Evolutionary conservation across 371 early-diverging fungal genomes (phyloP), one percentile per base, ranked within the genome.

Genomic region (Mucor indicus): DNA sequence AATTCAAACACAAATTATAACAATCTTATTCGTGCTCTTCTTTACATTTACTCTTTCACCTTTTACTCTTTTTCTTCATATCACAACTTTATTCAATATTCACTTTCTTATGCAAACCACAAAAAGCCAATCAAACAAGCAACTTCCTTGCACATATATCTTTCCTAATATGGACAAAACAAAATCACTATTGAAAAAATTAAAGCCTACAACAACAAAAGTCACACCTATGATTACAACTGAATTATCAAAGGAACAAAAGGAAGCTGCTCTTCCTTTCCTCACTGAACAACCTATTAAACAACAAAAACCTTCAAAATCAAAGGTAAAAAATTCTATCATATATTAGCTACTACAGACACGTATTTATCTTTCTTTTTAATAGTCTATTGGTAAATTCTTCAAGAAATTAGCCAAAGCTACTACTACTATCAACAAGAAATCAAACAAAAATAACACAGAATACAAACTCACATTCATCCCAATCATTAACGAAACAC

Each of bases 201-300:
- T 48, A 12, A 25, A 40, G 16, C 12, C 24, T 37, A 10, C 27
- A 19, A n/a, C n/a, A n/a, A n/a, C n/a, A n/a, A n/a, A n/a, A n/a
- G n/a, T 25, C 36, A 15, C 36, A 17, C 19, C 16, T 23, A 22
- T n/a, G 19, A 37, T 21, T 8, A 38, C 48, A 29, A 29, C 21
- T 10, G 29, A 32, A 16, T 32, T 49, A 15, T 33, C 53, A 52
- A 21, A 29, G 38, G 53, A 29, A 15, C 52, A 51, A 51, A 51
- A 51, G 21, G 32, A 37, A 30, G 52, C 44, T 30, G 52, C 52
- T 37, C 44, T 51, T 51, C 53, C 53, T 31, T 45, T 46, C 21
- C 39, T 46, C 11, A 24, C n/a, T 17, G 32, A 40, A 11, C 38
- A 38, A 24, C 48, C 38, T 30, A 11, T 27, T 21, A 36, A 46